Conservation (phyloP, 139 green algal genomes). For the Chlorella sorokiniana region DNA sequence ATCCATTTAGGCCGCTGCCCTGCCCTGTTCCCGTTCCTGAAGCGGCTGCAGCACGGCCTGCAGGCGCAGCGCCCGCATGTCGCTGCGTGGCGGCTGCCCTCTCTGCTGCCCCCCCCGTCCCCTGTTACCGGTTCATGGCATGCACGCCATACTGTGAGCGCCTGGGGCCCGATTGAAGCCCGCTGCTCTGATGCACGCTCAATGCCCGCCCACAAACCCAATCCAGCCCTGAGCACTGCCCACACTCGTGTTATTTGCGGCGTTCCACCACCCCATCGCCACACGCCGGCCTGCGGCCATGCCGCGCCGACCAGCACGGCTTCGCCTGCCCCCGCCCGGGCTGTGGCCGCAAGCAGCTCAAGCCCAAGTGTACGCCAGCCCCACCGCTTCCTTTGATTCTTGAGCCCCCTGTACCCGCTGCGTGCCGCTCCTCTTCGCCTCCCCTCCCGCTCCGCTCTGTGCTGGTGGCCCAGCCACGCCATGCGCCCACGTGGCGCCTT, state of each 20-base stretch:
- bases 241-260: neutral
- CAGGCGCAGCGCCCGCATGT: neutral
- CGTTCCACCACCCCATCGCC: neutral
- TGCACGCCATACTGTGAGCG: neutral
- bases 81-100: no score
- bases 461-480: no score
- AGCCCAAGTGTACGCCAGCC: no score
- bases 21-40: neutral
- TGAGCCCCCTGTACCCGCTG: no score
- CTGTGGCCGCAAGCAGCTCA: no score
- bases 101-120: neutral
- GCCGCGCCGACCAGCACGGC: neutral
- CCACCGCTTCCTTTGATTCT: no score
- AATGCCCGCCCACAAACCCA: neutral
- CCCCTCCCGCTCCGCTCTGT: no score
- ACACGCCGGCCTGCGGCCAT: neutral
- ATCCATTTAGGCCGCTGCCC: no score
- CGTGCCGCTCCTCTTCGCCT: no score
- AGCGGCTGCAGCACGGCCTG: neutral
- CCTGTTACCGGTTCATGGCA: neutral
- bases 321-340: no score
- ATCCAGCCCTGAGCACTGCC: conserved; percentile 1
- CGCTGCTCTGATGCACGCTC: neutral
- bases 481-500: no score
- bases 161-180: neutral